Conservation (phyloP, 768 basidiomycete species). For the Boletus subcaerulescens region DNA sequence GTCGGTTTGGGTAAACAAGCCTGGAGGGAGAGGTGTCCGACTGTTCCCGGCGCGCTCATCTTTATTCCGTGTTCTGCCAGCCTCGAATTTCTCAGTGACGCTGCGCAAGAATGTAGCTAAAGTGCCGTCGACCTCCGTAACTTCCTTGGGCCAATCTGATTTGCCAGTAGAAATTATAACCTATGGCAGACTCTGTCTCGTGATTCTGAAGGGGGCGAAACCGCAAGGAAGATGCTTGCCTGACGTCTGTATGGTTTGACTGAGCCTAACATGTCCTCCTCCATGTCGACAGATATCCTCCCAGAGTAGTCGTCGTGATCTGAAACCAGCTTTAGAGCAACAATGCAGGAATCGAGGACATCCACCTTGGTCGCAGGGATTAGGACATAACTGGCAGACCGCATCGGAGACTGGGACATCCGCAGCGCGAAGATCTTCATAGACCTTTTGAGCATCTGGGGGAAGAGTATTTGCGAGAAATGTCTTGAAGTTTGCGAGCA, state of each 20-base stretch:
- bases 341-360: conserved; percentile 24
- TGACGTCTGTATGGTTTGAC: conserved; percentile 83
- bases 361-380: conserved; percentile 73
- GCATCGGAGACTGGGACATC: conserved; percentile 63
- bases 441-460: conserved; percentile 39
- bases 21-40: conserved; percentile 31
- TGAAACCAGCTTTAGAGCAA: conserved; percentile 27
- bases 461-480: conserved; percentile 17
- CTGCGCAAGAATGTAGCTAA: conserved; percentile 59
- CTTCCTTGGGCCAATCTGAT: conserved; percentile 82
- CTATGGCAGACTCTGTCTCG: conserved; percentile 35
- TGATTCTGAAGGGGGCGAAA: not conserved
- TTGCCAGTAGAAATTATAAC: conserved; percentile 88
- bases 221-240: conserved; percentile 37
- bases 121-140: conserved; percentile 66
- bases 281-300: conserved; percentile 75
- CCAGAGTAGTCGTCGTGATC: conserved; percentile 74
- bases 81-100: conserved; percentile 16
- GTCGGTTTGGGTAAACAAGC: conserved; percentile 58
- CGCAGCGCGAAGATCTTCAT: conserved; percentile 51
- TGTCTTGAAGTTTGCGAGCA: conserved; percentile 24
- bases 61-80: conserved; percentile 1
- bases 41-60: conserved; percentile 1
- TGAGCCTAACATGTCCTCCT: conserved; percentile 79
- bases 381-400: conserved; percentile 70